These are phyloP conservation scores for Rhexocercosporidium sp. DNA, from an alignment of 2,329 filamentous ascomycete species.

Conservation along the genomic window DNA sequence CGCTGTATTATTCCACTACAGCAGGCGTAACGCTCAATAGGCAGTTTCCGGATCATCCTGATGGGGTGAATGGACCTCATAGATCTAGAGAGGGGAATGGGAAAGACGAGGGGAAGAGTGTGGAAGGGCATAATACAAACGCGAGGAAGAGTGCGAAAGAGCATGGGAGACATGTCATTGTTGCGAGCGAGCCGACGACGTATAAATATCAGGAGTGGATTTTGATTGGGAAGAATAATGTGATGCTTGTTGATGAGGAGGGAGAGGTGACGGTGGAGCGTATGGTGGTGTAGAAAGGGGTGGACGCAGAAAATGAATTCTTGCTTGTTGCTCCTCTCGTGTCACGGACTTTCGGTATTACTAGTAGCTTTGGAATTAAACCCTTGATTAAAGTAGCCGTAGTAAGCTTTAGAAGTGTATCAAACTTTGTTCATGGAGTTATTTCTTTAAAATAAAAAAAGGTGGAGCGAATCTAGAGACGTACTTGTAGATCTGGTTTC, in stretches of 20 bases:
- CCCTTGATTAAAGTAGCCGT: too few species aligned
- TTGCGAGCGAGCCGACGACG: slow-evolving; percentile 59
- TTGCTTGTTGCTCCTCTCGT: too few species aligned
- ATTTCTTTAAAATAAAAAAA: too few species aligned
- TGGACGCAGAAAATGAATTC: neutral
- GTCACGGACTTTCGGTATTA: too few species aligned
- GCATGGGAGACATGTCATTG: slow-evolving; percentile 57
- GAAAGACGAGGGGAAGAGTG: slow-evolving; percentile 22
- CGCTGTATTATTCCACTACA: slow-evolving; percentile 54
- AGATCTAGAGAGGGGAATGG: slow-evolving; percentile 25
- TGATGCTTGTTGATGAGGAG: slow-evolving; percentile 22
- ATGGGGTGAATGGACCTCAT: slow-evolving; percentile 45
- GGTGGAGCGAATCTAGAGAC: too few species aligned
- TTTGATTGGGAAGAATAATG: slow-evolving; percentile 52
- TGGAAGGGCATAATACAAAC: slow-evolving; percentile 29
- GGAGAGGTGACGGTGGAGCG: slow-evolving; percentile 17
- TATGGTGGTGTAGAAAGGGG: neutral
- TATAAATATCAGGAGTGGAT: slow-evolving; percentile 57
- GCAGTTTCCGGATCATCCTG: slow-evolving; percentile 55
- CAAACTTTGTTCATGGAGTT: too few species aligned
- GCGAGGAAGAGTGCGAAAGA: slow-evolving; percentile 45
- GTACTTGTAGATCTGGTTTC: too few species aligned
- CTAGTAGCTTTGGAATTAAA: too few species aligned
- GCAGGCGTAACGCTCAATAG: slow-evolving; percentile 58
- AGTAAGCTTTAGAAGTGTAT: too few species aligned